Evolutionary conservation across 2,329 filamentous ascomycete genomes (phyloP), one percentile per base, ranked within the genome.

Genomic region (Stylonectria norvegica): DNA sequence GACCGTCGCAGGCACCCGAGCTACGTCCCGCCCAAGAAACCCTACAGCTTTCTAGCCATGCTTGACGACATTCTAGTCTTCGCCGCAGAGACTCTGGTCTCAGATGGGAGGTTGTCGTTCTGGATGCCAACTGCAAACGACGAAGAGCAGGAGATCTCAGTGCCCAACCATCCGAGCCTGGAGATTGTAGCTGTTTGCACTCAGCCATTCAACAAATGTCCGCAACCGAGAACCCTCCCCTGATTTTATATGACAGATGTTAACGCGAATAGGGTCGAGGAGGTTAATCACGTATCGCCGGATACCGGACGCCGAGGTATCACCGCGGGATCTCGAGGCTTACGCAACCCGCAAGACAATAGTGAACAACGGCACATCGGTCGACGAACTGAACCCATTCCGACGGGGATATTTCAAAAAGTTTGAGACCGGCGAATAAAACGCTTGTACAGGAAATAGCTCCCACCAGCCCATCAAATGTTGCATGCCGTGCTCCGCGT

Each of bases 81-180:
- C 58, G 83, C 89, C 5, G 77, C 82, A 1, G 71, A 78, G 10
- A 87, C 83, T 2, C 72, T 98, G 1, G 86, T 95, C 6, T 82
- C 88, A 37, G 68, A 80, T 47, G 93, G 89, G 0, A 75, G 93
- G 19, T 63, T 98, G 8, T 87, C 86, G 6, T 94, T 98, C 71
- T 98, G 93, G 93, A 95, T 97, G 87, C 93, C 93, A 0, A 95
- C 89, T 0, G 84, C 89, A 19, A 89, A 88, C 58, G 78, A 89
- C 52, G 78, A 89, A 54, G 77, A 88, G 34, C 78, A 84, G 42
- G 86, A 91, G 58, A 79, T 95, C 16, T 72, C 79, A 0, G 76
- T 91, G 11, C 91, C 91, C 0, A 75, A 73, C 15, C 89, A 97
- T 60, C 85, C 86, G 0, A 79, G 78, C 42, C 68, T 98, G 11